Conservation (phyloP, 495 filamentous ascomycete genomes). For the Penicillium dipodomyicola region DNA sequence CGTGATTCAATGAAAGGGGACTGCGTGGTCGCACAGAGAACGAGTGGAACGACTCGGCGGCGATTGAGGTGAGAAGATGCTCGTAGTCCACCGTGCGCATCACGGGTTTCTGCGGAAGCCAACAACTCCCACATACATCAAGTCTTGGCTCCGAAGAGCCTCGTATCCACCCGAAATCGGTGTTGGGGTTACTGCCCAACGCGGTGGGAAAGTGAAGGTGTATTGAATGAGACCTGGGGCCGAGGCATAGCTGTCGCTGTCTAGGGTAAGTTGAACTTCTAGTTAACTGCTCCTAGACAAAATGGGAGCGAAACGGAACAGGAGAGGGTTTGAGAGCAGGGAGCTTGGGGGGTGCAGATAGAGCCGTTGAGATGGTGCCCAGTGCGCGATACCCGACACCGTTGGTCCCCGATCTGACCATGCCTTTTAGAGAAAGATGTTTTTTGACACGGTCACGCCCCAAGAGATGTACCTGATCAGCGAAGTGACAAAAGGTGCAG, state of each 20-base stretch:
- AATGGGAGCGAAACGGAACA: background rate
- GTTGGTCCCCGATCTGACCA: constrained; percentile 6
- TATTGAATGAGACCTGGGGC: background rate
- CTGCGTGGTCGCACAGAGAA: constrained; percentile 7
- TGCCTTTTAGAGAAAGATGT: background rate
- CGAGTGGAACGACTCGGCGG: background rate
- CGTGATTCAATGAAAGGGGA: background rate
- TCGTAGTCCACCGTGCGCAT: constrained; percentile 1
- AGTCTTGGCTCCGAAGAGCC: background rate
- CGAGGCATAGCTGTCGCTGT: background rate
- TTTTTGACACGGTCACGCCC: no score
- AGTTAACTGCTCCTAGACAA: background rate
- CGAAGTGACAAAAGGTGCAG: background rate
- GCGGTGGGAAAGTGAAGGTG: background rate
- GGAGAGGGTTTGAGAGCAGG: background rate
- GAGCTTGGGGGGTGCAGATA: background rate
- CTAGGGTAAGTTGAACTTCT: background rate
- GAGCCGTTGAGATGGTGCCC: constrained; percentile 2
- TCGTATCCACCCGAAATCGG: background rate
- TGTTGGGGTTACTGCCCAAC: background rate
- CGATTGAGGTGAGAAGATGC: background rate
- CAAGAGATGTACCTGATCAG: background rate
- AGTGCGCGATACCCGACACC: constrained; percentile 3
- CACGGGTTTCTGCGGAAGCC: background rate
- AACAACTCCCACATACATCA: background rate